Evolutionary conservation across 1,139 yeast species (phyloP).

Genomic region (Yamadazyma blattariae): DNA sequence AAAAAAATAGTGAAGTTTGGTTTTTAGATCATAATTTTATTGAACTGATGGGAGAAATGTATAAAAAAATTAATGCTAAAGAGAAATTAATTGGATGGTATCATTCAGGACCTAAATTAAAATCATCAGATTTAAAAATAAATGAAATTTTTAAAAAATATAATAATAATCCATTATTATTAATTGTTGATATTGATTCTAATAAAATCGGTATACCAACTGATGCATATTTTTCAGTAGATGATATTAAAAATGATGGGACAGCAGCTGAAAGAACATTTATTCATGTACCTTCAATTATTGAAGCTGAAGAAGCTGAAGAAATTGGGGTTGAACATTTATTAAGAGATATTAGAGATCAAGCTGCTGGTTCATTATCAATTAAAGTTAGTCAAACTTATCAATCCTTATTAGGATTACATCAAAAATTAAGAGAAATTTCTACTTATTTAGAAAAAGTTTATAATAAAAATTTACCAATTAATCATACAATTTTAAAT

Average conservation of each 20-base stretch:
- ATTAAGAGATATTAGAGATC: slow-evolving; percentile 90
- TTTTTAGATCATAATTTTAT: slow-evolving; percentile 95
- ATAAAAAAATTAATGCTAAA: slow-evolving; percentile 93
- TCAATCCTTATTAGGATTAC: slow-evolving; percentile 83
- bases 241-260: slow-evolving; percentile 97
- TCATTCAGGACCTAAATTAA: slow-evolving; percentile 93
- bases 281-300: slow-evolving; percentile 86
- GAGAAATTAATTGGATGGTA: slow-evolving; percentile 98
- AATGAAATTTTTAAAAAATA: slow-evolving; percentile 86
- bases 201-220: slow-evolving; percentile 85
- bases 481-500: slow-evolving; percentile 87
- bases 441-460: slow-evolving; percentile 79
- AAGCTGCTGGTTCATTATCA: slow-evolving; percentile 91
- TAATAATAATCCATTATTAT: slow-evolving; percentile 75
- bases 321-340: slow-evolving; percentile 98
- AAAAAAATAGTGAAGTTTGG: slow-evolving; percentile 91
- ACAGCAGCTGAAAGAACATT: slow-evolving; percentile 90
- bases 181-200: slow-evolving; percentile 91
- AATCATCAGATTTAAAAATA: slow-evolving; percentile 84
- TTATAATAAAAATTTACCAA: slow-evolving; percentile 67
- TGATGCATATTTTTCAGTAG: slow-evolving; percentile 91
- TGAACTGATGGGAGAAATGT: slow-evolving; percentile 97
- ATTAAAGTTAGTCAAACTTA: slow-evolving; percentile 85
- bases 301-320: slow-evolving; percentile 98
- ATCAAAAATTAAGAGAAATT: slow-evolving; percentile 75